Base-by-base conservation (phyloP, 148 eudicot genomes). In the Chenopodium suecicum region DNA sequence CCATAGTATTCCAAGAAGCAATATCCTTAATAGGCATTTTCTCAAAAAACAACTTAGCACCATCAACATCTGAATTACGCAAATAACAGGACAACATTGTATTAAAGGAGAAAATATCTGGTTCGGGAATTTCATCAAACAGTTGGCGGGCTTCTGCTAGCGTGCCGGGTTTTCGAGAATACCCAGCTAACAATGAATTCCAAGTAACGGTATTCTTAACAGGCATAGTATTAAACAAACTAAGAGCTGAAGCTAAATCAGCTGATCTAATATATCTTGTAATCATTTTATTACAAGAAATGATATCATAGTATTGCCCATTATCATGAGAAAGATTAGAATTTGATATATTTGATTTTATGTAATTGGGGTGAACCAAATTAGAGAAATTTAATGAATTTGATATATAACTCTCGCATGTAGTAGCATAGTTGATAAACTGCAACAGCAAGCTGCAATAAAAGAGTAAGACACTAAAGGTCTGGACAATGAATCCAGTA, bases 111-210 rank as follows among this genome's bases (percentile, higher is more conserved):
- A 91, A 85, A 64, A 88, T 65, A 77, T 93, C 94, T 62, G 86
- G 92, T 84, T 91, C 82, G 64, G 94, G 92, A 84, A 93, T 91
- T 93, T 82, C 68, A 86, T 91, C 97, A 75, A 93, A 93, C 88
- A 90, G 82, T 66, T 89, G 85, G 78, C 88, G 91, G 67, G 97
- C 92, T 41, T 93, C 90, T 41, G 32, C 66, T 27, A 90, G 29
- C 64, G 78, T 85, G 50, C 93, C 93, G 4, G 83, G 82, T 25
- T 80, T 86, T 75, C 83, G 89, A 0, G 89, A 79, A 46, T 80
- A 87, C 65, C 93, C 94, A 29, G 93, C 90, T 70, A 93, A 67
- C 75, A 93, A 78, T 32, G 94, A 93, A 83, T 93, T 93, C 93
- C 94, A 91, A 27, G 94, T 87, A 46, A 93, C 56, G 3, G 84